phyloP scores from a whole-genome alignment of 345 rosid species.

The Populus ilicifolia region DNA sequence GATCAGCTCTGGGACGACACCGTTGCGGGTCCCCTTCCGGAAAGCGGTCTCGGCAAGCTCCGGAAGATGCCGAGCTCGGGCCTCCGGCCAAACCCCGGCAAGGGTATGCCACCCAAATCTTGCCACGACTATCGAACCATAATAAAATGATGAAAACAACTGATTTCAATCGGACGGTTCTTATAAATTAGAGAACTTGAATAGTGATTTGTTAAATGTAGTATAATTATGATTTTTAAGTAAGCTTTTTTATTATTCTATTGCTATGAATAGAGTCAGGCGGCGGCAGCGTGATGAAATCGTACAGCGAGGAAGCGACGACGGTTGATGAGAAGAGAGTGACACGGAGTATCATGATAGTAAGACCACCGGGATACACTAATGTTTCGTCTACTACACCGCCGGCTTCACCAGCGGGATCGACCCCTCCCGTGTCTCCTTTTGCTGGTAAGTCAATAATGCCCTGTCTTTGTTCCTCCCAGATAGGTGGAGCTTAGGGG shows the following conservation, averaged over 20 bases:
- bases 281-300: slow-evolving; percentile 44
- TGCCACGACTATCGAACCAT: background rate
- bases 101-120: slow-evolving; percentile 54
- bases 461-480: background rate
- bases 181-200: background rate
- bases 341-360: slow-evolving; percentile 79
- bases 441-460: slow-evolving; percentile 63
- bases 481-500: slow-evolving; percentile 19
- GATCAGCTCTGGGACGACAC: slow-evolving; percentile 98
- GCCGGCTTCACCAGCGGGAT: slow-evolving; percentile 82
- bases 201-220: background rate
- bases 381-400: slow-evolving; percentile 39
- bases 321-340: slow-evolving; percentile 49
- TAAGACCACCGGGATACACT: slow-evolving; percentile 75
- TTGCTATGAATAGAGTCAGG: slow-evolving; percentile 42
- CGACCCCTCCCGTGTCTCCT: slow-evolving; percentile 79
- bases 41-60: slow-evolving; percentile 91
- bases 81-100: slow-evolving; percentile 64
- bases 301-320: slow-evolving; percentile 46
- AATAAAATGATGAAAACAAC: background rate
- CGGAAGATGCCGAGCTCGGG: slow-evolving; percentile 62
- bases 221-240: background rate
- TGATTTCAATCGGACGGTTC: background rate
- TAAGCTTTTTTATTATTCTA: background rate
- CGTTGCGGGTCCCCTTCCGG: slow-evolving; percentile 94